Evolutionary conservation across 108 stramenopile species (phyloP), one percentile per base, ranked within the genome.

Genomic region (Discostella pseudostelligera): DNA sequence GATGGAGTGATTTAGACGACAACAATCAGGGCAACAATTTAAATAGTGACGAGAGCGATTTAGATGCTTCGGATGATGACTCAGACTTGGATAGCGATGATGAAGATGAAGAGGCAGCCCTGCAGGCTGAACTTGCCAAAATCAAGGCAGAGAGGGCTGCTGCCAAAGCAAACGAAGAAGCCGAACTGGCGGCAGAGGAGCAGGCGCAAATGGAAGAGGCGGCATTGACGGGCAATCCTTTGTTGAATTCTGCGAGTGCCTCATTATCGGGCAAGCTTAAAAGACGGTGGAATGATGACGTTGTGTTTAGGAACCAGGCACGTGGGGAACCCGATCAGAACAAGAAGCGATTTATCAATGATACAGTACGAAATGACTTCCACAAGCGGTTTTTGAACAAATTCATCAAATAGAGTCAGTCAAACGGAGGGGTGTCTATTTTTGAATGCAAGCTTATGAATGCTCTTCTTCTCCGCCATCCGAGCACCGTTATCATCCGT

Each of bases 261-360:
- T 69, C 59, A 21, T 53, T 45, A 24, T 69, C 72, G 25, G 87
- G 83, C 13, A 84, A 76, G 37, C 53, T 95, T 40, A 95, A 96
- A 51, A 78, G 96, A 21, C 81, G 84, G 37, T 98, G 97, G 97
- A 96, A 97, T 74, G 97, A 96, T 51, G 97, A 98, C 77, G 97
- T 98, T 1, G 96, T 98, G 37, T 98, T 98, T 83, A 89, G 95
- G 24, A 94, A 96, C 69, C 97, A 98, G 79, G 95, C 96, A 11
- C 84, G 83, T 65, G 84, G 80, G 12, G 95, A 95, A 79, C 94
- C 93, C 8, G 84, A 88, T 56, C 72, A 84, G 62, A 77, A 63
- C 26, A 84, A 92, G 48, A 94, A 95, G 75, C 73, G 95, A 49
- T 98, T 98, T 74, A 96, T 98, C 72, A 98, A 98, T 72, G 97